These are phyloP conservation scores for Tremella fuciformis DNA, from an alignment of 768 basidiomycete genomes.

Conservation along the genomic window DNA sequence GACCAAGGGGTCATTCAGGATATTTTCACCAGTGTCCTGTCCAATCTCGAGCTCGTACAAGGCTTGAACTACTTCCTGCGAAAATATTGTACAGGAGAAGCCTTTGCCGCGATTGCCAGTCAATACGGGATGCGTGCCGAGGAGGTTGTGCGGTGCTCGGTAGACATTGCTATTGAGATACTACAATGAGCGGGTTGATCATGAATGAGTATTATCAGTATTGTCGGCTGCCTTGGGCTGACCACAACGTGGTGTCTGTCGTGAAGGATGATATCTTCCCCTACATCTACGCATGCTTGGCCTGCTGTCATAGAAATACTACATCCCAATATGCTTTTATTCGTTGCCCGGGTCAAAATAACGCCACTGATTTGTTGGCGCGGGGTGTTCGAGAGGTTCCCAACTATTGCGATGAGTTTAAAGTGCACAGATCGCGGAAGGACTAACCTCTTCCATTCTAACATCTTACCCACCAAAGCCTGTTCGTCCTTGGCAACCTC, in stretches of 20 bases:
- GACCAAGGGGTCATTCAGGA: constrained; percentile 59
- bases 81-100: constrained; percentile 17
- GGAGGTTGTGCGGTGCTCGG: no score
- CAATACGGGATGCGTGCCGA: no score
- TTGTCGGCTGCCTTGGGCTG: no score
- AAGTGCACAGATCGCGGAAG: constrained; percentile 4
- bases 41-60: constrained; percentile 65
- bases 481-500: constrained; percentile 80
- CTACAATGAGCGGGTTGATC: no score
- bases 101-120: no score
- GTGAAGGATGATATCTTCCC: no score
- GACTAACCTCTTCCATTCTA: constrained; percentile 94
- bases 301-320: no score
- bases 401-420: constrained; percentile 59
- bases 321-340: neutral
- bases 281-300: no score
- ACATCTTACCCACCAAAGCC: constrained; percentile 70
- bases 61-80: constrained; percentile 71
- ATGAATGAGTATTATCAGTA: no score
- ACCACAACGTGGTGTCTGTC: no score
- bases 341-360: constrained; percentile 44
- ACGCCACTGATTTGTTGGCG: constrained; percentile 78
- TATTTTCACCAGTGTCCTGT: constrained; percentile 71
- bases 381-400: constrained; percentile 80
- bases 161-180: no score